A percentile compares a stretch with the other conserved stretches of the same genome.
phyloP scores from a whole-genome alignment of 306 rosid species.

The Gastrolobium villosum region DNA sequence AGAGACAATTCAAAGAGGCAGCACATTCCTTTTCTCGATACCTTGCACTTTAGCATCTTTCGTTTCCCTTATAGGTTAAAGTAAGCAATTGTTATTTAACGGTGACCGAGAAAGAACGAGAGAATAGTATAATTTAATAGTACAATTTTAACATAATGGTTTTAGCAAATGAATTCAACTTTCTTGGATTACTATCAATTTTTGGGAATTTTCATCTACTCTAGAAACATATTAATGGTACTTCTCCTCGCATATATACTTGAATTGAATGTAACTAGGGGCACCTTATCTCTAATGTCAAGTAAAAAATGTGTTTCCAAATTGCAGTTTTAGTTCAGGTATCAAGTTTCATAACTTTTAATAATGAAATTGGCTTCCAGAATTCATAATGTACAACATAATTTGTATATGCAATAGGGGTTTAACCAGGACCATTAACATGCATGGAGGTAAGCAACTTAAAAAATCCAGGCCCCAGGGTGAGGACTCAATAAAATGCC shows the following conservation, averaged over 20 bases:
- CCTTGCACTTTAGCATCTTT: slow-evolving; percentile 31
- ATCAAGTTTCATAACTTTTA: background rate
- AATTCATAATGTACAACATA: background rate
- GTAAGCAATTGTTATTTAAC: background rate
- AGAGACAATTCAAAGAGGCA: slow-evolving; percentile 8
- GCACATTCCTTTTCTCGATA: slow-evolving; percentile 52
- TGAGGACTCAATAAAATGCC: too few relatives aligned
- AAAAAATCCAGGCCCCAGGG: background rate
- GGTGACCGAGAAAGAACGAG: background rate
- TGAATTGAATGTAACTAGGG: background rate
- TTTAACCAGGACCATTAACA: background rate
- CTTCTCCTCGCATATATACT: background rate
- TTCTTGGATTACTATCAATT: background rate
- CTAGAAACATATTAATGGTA: background rate
- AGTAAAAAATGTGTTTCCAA: background rate
- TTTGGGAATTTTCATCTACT: background rate
- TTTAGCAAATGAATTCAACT: background rate
- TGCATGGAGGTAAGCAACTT: background rate
- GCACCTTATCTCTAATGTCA: background rate
- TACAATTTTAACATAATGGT: background rate
- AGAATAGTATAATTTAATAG: background rate
- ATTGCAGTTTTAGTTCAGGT: background rate
- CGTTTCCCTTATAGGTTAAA: slow-evolving; percentile 13
- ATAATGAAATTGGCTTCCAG: background rate
- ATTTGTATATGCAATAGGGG: background rate